These are phyloP conservation scores for Lonicera japonica DNA, from an alignment of 129 eudicot species.

Conservation along the genomic window DNA sequence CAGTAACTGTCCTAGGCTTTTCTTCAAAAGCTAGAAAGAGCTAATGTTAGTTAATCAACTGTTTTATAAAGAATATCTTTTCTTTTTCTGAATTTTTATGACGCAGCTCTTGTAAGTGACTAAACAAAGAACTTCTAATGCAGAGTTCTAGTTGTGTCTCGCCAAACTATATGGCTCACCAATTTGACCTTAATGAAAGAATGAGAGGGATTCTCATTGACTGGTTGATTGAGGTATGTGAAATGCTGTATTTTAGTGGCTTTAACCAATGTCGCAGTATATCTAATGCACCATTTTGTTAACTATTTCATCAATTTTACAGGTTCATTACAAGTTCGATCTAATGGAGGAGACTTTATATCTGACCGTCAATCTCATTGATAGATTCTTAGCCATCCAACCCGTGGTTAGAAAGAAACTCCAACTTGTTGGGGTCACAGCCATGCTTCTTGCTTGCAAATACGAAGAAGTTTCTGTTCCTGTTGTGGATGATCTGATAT, in stretches of 20 bases:
- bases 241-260: neutral
- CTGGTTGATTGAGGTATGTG: conserved; percentile 88
- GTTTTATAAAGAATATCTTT: too few species aligned
- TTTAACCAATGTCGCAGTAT: neutral
- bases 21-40: too few species aligned
- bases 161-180: conserved; percentile 59
- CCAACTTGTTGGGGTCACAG: conserved; percentile 94
- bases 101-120: neutral
- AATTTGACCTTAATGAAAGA: conserved; percentile 65
- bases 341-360: conserved; percentile 93
- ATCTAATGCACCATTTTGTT: neutral
- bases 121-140: neutral
- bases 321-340: conserved; percentile 96
- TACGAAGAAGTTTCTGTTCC: conserved; percentile 95
- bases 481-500: conserved; percentile 75
- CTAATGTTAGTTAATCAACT: too few species aligned
- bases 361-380: conserved; percentile 80
- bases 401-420: conserved; percentile 64
- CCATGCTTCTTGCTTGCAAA: conserved; percentile 88
- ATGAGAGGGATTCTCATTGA: conserved; percentile 90
- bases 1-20: too few species aligned
- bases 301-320: conserved; percentile 3
- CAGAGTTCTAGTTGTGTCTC: conserved; percentile 63
- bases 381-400: conserved; percentile 58
- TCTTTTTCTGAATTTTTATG: neutral